Conservation (phyloP, 805 yeast genomes). For the Ogataea corticis region DNA sequence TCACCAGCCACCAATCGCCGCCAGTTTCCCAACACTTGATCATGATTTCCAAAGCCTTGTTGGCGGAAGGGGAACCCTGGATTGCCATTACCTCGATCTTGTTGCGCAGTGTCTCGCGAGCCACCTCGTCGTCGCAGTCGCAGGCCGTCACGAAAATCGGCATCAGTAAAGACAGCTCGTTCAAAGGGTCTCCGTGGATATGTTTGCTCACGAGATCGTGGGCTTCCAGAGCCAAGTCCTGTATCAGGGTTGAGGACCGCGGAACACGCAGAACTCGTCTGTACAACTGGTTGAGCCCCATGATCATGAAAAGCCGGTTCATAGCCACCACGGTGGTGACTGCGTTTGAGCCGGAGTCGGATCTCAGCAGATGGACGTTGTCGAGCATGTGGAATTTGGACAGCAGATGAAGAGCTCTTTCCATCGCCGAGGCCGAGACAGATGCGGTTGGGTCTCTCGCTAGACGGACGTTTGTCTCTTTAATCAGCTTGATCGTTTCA, state of each 20-base stretch:
- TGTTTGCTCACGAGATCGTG: slow-evolving; percentile 37
- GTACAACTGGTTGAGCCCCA: slow-evolving; percentile 57
- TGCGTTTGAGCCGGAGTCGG: slow-evolving; percentile 16
- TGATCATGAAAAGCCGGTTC: slow-evolving; percentile 51
- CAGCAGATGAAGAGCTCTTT: slow-evolving; percentile 44
- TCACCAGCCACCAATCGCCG: slow-evolving; percentile 51
- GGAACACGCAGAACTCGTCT: slow-evolving; percentile 55
- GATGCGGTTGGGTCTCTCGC: slow-evolving; percentile 10
- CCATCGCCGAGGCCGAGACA: slow-evolving; percentile 20
- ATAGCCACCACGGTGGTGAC: slow-evolving; percentile 40
- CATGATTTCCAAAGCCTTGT: slow-evolving; percentile 41
- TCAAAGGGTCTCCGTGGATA: slow-evolving; percentile 47
- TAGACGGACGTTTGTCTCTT: slow-evolving; percentile 28
- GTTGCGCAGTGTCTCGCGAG: slow-evolving; percentile 38
- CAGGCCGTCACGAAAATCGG: slow-evolving; percentile 61
- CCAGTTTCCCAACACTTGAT: slow-evolving; percentile 53
- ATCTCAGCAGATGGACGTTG: slow-evolving; percentile 13
- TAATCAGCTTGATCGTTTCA: slow-evolving; percentile 44
- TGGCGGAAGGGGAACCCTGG: slow-evolving; percentile 41
- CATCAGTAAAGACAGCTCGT: slow-evolving; percentile 56
- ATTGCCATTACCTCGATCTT: slow-evolving; percentile 43
- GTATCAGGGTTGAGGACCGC: slow-evolving; percentile 46
- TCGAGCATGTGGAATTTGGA: slow-evolving; percentile 31
- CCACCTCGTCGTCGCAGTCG: slow-evolving; percentile 44
- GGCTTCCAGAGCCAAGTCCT: slow-evolving; percentile 45